phyloP scores from a whole-genome alignment of 306 rosid genomes.

The Cucumis hystrix region DNA sequence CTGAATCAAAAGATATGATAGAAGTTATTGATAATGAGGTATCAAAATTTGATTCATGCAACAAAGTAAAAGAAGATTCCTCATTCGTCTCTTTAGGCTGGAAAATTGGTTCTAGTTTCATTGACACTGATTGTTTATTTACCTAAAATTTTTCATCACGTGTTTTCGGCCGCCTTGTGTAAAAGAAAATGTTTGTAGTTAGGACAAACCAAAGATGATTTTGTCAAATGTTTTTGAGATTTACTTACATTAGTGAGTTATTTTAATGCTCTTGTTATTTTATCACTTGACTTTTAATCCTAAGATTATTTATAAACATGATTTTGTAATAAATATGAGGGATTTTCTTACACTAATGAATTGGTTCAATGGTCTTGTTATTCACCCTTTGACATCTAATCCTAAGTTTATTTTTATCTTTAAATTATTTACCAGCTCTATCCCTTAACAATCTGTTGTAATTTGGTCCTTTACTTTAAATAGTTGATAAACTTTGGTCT shows the following conservation, averaged over 20 bases:
- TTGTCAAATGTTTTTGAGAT: not conserved
- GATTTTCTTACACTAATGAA: not conserved
- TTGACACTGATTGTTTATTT: not conserved
- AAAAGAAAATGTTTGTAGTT: not conserved
- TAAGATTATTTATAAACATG: not conserved
- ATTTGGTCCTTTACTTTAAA: not conserved
- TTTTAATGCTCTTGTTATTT: not conserved
- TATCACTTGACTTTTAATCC: not conserved
- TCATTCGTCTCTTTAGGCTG: not conserved
- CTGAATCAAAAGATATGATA: not conserved
- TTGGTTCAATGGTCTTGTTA: not conserved
- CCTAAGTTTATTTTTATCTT: not conserved
- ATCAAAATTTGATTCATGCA: not conserved
- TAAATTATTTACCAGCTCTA: not conserved
- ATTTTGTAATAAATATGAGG: not conserved
- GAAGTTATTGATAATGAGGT: not conserved
- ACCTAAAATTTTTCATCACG: not conserved
- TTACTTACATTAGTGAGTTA: not conserved
- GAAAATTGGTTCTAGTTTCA: not conserved
- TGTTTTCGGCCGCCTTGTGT: not conserved
- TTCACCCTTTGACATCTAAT: not conserved
- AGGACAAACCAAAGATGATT: not conserved
- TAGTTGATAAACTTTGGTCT: not conserved
- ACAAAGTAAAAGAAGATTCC: not conserved
- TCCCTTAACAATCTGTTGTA: not conserved